Evolutionary conservation across 1,284 basidiomycete genomes (phyloP), one percentile per base, ranked within the genome.

Genomic region (Rhodotorula glutinis): DNA sequence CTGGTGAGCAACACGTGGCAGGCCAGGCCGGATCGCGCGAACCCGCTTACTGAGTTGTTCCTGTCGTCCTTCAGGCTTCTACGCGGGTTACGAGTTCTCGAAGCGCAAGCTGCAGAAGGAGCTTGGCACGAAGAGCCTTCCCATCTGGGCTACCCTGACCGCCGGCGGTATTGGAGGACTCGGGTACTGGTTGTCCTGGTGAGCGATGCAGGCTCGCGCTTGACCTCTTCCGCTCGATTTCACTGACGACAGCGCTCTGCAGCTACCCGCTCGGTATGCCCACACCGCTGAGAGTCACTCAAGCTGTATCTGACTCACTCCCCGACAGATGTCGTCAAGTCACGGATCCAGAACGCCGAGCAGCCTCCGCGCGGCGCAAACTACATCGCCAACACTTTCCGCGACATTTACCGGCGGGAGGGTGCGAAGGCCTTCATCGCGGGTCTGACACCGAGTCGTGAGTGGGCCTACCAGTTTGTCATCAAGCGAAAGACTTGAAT

Each of bases 161-260:
- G 91, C 91, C 60, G 95, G 95, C 8, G 88, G 90, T 0, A 87
- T 86, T 2, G 95, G 94, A 53, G 95, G 95, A 0, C 86, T 93
- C 56, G 87, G 87, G 1, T 98, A 98, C 78, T 98, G 95, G 95
- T 83, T 96, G 4, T 85, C 91, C 4, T 94, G 88, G 76, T 98
- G 96, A 78, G 94, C 92, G 0, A 81, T 93, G 8, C 88, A 88
- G 88, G 58, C 27, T 21, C 17, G 2, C 14, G 30, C 19, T 14
- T 10, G 25, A 51, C 25, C 49, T n/a, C n/a, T 29, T 27, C 25
- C n/a, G 19, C 9, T 25, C 30, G 47, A 13, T 25, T 13, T 25
- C 38, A 33, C 21, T 23, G 4, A 11, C 19, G n/a, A 17, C 53
- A 49, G n/a, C 43, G 2, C 41, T 40, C 25, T 56, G 16, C 52